phyloP scores from a whole-genome alignment of 2,329 filamentous ascomycete species.

The Fusarium graminum region DNA sequence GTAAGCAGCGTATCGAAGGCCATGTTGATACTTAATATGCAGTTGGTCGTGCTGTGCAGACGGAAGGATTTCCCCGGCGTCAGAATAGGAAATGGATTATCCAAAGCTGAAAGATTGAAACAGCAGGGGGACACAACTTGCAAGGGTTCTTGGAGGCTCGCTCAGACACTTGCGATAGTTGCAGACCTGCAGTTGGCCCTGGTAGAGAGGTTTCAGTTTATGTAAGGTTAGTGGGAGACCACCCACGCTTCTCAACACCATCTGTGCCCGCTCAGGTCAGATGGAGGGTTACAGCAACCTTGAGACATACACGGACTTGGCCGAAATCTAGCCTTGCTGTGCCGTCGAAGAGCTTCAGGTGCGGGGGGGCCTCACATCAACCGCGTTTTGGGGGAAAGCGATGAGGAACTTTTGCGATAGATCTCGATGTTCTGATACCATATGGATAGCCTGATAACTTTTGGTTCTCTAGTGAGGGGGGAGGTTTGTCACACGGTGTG shows the following conservation, averaged over 20 bases:
- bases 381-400: not conserved
- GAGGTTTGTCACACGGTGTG: not conserved
- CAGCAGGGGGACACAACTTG: not conserved
- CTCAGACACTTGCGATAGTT: slow-evolving; percentile 1
- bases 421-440: slow-evolving; percentile 24
- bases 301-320: slow-evolving; percentile 26
- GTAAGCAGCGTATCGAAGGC: not conserved
- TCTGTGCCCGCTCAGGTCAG: not conserved
- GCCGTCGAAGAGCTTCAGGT: slow-evolving; percentile 23
- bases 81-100: slow-evolving; percentile 23
- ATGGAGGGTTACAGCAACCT: slow-evolving; percentile 23
- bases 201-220: slow-evolving; percentile 26
- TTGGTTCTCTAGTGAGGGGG: not conserved
- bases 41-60: slow-evolving; percentile 35
- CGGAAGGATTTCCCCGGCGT: slow-evolving; percentile 28
- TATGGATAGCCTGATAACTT: not conserved
- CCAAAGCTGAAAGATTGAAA: slow-evolving; percentile 33
- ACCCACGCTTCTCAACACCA: slow-evolving; percentile 29
- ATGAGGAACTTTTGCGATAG: slow-evolving; percentile 30
- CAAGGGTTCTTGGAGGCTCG: not conserved
- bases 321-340: slow-evolving; percentile 26
- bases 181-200: not conserved
- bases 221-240: slow-evolving; percentile 22
- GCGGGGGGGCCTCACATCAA: slow-evolving; percentile 20
- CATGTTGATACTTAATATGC: slow-evolving; percentile 20